These are phyloP conservation scores for Escovopsis sp. DNA, from an alignment of 2,329 filamentous ascomycete genomes.

Conservation along the genomic window DNA sequence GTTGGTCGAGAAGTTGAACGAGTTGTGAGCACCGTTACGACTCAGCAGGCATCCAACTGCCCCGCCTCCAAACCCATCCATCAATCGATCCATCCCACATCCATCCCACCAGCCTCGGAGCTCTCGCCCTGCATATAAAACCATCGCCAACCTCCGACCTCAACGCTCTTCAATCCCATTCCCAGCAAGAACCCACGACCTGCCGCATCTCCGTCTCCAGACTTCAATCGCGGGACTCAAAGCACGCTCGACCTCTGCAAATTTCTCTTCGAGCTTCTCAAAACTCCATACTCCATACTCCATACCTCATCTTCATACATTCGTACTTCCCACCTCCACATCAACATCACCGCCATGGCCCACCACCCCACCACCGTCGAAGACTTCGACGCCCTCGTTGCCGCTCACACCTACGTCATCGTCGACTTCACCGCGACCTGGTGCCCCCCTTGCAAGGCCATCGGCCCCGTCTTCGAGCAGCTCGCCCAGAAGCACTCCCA, in stretches of 20 bases:
- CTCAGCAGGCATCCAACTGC: no score
- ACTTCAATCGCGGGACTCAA: no score
- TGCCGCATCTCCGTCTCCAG: no score
- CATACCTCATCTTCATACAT: not conserved
- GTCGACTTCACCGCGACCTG: slow-evolving; percentile 37
- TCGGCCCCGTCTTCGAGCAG: slow-evolving; percentile 27
- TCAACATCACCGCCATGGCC: slow-evolving; percentile 5
- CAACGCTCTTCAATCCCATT: not conserved
- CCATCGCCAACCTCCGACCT: no score
- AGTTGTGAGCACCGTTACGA: no score
- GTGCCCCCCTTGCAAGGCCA: slow-evolving; percentile 34
- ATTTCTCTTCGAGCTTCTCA: not conserved
- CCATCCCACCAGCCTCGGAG: no score
- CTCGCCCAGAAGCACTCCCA: slow-evolving; percentile 15
- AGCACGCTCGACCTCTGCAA: no score
- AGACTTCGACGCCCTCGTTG: slow-evolving; percentile 23
- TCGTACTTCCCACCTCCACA: not conserved
- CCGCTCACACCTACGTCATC: slow-evolving; percentile 24
- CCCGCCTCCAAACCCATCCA: no score
- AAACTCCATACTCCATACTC: not conserved
- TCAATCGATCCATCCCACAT: no score
- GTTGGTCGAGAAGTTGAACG: no score
- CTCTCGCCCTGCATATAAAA: no score
- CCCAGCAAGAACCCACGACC: no score
- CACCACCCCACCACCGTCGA: slow-evolving; percentile 15